Evolutionary conservation across 2,329 filamentous ascomycete species (phyloP).

Genomic region (Nemania bipapillata): DNA sequence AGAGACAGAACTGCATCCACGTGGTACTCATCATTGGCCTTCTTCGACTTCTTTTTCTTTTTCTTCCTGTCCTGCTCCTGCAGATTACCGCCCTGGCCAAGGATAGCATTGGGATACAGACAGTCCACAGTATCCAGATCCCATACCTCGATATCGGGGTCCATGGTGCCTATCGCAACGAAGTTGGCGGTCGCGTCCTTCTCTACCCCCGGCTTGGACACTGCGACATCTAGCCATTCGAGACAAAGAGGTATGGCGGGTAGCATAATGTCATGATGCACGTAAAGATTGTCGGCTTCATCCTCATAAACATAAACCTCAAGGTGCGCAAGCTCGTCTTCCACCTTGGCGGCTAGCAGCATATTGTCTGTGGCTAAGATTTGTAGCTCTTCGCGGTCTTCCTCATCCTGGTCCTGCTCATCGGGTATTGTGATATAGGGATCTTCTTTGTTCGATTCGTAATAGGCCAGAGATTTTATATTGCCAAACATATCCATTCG

Average conservation of each 20-base stretch:
- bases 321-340: conserved; percentile 95
- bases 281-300: conserved; percentile 92
- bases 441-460: conserved; percentile 92
- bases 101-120: conserved; percentile 97
- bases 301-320: conserved; percentile 99
- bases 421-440: conserved; percentile 92
- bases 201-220: conserved; percentile 73
- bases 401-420: conserved; percentile 76
- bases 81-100: conserved; percentile 75
- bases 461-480: conserved; percentile 90
- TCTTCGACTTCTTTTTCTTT: conserved; percentile 88
- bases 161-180: conserved; percentile 94
- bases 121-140: conserved; percentile 94
- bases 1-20: conserved; percentile 93
- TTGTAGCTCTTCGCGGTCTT: conserved; percentile 93
- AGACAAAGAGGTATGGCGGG: conserved; percentile 94
- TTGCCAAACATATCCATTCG: conserved; percentile 95
- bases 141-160: conserved; percentile 98
- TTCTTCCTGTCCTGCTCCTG: conserved; percentile 60
- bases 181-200: conserved; percentile 83
- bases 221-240: conserved; percentile 95
- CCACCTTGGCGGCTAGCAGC: conserved; percentile 89
- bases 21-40: conserved; percentile 90
- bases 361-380: conserved; percentile 93
- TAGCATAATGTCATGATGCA: conserved; percentile 99